Evolutionary conservation across 225 moss, liverwort and hornwort genomes (phyloP).

Genomic region (Pseudisothecium myosuroides): DNA sequence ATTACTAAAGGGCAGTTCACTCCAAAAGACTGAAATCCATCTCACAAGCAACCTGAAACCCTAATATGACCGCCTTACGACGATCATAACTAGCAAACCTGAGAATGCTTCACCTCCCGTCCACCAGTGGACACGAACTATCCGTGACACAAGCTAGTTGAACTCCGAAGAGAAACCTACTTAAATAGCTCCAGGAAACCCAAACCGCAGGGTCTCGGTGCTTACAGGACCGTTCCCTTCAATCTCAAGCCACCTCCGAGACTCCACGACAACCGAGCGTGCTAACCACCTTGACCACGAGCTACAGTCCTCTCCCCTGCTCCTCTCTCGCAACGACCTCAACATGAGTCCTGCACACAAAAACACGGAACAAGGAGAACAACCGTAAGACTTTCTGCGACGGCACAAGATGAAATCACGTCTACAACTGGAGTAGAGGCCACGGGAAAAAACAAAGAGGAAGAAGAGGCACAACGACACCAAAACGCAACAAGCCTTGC

Average conservation of each 20-base stretch:
- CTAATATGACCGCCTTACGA: constrained; percentile 2
- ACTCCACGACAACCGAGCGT: background rate
- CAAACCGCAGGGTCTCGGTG: background rate
- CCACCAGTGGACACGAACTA: background rate
- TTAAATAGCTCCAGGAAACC: background rate
- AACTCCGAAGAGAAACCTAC: background rate
- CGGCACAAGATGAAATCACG: background rate
- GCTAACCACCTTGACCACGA: background rate
- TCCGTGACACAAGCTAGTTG: background rate
- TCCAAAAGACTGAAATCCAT: background rate
- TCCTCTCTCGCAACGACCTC: constrained; percentile 3
- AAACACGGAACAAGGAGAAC: background rate
- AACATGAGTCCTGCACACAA: constrained; percentile 21
- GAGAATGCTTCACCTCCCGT: background rate
- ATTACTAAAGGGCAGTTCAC: background rate
- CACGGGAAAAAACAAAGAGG: background rate
- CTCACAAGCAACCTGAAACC: constrained; percentile 1
- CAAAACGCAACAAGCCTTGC: background rate
- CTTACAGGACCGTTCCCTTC: constrained; percentile 11
- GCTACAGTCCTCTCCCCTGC: constrained; percentile 10
- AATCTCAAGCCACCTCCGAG: constrained; percentile 19
- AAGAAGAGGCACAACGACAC: background rate
- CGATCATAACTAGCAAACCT: background rate
- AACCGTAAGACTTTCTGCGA: background rate
- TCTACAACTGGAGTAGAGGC: background rate